These are phyloP conservation scores for Tardiomyces depauwii DNA, from an alignment of 1,139 yeast genomes.

Conservation along the genomic window DNA sequence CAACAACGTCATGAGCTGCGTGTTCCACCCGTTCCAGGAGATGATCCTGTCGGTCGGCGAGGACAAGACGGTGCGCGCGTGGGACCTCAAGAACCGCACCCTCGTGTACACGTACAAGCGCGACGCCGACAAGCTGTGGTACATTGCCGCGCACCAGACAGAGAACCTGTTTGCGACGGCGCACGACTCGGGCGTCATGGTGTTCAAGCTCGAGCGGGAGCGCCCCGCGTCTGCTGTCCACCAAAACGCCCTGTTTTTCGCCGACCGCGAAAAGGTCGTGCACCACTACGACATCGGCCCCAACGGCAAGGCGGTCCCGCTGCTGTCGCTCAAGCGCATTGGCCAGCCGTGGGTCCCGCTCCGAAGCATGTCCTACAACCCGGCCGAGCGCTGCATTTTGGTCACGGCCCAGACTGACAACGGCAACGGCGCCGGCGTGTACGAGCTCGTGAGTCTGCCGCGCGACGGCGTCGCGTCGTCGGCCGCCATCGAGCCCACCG, in stretches of 20 bases:
- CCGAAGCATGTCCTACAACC: slow-evolving; percentile 79
- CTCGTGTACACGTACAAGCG: slow-evolving; percentile 93
- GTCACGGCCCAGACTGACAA: slow-evolving; percentile 66
- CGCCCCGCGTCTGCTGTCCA: slow-evolving; percentile 78
- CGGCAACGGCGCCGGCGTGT: slow-evolving; percentile 29
- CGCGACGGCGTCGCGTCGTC: slow-evolving; percentile 52
- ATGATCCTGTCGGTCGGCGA: slow-evolving; percentile 88
- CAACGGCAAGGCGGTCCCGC: slow-evolving; percentile 34
- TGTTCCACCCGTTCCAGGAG: slow-evolving; percentile 92
- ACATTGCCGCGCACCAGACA: slow-evolving; percentile 76
- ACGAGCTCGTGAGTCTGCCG: slow-evolving; percentile 70
- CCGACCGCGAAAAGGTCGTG: slow-evolving; percentile 79
- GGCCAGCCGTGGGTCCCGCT: slow-evolving; percentile 84
- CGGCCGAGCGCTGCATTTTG: slow-evolving; percentile 78
- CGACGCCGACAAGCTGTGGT: slow-evolving; percentile 93
- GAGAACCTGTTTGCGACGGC: slow-evolving; percentile 93
- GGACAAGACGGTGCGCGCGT: slow-evolving; percentile 93
- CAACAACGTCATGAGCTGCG: slow-evolving; percentile 78
- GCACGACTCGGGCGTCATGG: slow-evolving; percentile 97
- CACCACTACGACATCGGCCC: slow-evolving; percentile 61
- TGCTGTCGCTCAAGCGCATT: slow-evolving; percentile 71
- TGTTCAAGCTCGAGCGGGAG: slow-evolving; percentile 94
- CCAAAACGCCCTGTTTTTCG: slow-evolving; percentile 59
- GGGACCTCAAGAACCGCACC: slow-evolving; percentile 93
- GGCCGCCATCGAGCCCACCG: slow-evolving; percentile 86